Percentiles rank a stretch among this genome's conserved stretches.
Conservation (phyloP, 768 basidiomycete species). For the Psilocybe tampanensis region DNA sequence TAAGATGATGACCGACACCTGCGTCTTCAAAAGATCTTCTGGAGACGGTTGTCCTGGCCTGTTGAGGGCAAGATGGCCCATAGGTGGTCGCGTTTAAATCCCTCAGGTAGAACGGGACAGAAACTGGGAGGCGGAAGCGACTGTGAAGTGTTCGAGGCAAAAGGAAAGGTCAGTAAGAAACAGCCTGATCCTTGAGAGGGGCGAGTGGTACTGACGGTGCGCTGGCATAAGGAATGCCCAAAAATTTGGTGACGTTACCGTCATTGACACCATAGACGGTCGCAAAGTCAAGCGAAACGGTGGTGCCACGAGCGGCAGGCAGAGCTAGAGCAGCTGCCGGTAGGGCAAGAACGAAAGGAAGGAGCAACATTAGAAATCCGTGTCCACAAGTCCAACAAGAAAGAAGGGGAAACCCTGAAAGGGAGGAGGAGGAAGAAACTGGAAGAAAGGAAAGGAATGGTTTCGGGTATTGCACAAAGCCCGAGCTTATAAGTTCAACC, state of each 20-base stretch:
- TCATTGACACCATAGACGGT: neutral
- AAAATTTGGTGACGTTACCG: constrained; percentile 1
- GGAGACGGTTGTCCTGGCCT: neutral
- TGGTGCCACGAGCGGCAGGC: neutral
- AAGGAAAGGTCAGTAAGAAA: too few species aligned
- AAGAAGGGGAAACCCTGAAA: too few species aligned
- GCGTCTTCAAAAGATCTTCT: neutral
- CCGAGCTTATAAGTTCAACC: too few species aligned
- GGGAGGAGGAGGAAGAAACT: too few species aligned
- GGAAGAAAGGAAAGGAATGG: too few species aligned
- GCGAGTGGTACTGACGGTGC: neutral
- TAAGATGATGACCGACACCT: neutral
- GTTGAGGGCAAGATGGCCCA: constrained; percentile 1
- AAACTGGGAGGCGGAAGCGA: neutral
- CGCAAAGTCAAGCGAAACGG: neutral
- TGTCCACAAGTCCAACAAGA: too few species aligned
- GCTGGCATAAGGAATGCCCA: constrained; percentile 1
- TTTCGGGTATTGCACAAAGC: too few species aligned
- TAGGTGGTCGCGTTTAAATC: neutral
- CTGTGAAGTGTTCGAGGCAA: neutral
- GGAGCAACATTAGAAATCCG: too few species aligned
- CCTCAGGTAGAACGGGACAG: neutral
- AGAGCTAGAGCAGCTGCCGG: neutral
- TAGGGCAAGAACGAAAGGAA: neutral
- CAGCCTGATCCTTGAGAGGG: too few species aligned